Evolutionary conservation across 768 basidiomycete genomes (phyloP).

Genomic region (Kondoa subrosea): DNA sequence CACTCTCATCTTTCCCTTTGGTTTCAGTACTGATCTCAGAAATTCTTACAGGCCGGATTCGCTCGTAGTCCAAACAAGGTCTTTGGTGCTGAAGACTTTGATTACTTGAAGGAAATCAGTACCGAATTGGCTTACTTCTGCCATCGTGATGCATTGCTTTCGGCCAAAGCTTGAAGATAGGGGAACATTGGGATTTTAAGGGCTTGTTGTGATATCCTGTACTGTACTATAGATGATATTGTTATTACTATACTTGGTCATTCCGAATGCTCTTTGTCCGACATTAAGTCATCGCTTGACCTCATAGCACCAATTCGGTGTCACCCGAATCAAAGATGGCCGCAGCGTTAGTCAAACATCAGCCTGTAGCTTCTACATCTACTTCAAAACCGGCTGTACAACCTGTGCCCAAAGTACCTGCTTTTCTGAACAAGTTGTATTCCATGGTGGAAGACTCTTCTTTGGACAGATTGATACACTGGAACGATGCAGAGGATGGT

Average conservation of each 20-base stretch:
- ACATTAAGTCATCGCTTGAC: too few relatives aligned
- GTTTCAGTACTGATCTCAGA: neutral
- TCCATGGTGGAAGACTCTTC: conserved; percentile 83
- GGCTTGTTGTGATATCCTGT: too few relatives aligned
- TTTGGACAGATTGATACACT: conserved; percentile 69
- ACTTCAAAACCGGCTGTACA: neutral
- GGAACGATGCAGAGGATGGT: conserved; percentile 78
- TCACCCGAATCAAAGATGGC: too few relatives aligned
- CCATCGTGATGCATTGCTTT: too few relatives aligned
- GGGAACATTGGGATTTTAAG: neutral
- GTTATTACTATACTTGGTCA: neutral
- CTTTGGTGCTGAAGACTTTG: neutral
- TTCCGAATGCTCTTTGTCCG: too few relatives aligned
- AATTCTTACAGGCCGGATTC: neutral
- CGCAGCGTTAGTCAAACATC: neutral
- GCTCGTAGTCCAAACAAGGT: neutral
- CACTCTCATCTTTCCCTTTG: neutral
- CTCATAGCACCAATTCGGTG: too few relatives aligned
- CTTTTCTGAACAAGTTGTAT: conserved; percentile 16
- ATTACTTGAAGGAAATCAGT: neutral
- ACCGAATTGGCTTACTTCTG: neutral
- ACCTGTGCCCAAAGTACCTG: conserved; percentile 12
- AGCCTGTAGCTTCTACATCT: neutral
- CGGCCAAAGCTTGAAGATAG: too few relatives aligned
- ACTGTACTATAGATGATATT: too few relatives aligned